phyloP scores from a whole-genome alignment of 306 rosid genomes.

The Lithocarpus polystachyus region DNA sequence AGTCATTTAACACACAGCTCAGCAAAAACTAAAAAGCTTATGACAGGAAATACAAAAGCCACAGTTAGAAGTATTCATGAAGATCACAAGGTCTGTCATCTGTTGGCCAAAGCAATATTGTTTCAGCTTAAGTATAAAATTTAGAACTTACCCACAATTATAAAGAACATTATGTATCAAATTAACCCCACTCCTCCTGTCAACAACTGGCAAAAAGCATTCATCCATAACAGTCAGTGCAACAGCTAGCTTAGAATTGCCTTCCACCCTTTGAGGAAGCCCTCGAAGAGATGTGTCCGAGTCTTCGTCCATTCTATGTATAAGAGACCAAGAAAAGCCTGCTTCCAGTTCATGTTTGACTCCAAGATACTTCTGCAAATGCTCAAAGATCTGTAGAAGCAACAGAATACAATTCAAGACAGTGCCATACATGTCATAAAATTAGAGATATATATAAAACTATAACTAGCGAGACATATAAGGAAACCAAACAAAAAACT shows the following conservation, averaged over 20 bases:
- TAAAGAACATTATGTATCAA: conserved; percentile 80
- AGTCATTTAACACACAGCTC: background rate
- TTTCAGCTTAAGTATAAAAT: background rate
- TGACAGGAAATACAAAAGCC: background rate
- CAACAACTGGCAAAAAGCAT: conserved; percentile 92
- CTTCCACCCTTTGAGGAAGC: conserved; percentile 65
- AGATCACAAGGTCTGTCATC: background rate
- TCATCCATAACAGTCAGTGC: conserved; percentile 95
- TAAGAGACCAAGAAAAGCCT: conserved; percentile 89
- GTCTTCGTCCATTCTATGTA: conserved; percentile 74
- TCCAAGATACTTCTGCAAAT: conserved; percentile 83
- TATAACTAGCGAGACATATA: background rate
- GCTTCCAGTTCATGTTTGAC: conserved; percentile 88
- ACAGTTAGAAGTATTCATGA: background rate
- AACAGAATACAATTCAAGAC: conserved; percentile 12
- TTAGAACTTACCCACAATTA: conserved; percentile 75
- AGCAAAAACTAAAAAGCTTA: conserved; percentile 2
- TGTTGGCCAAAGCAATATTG: conserved; percentile 3
- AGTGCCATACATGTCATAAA: background rate
- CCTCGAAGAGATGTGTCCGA: conserved; percentile 61
- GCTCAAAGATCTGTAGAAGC: conserved; percentile 72
- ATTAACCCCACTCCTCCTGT: conserved; percentile 93
- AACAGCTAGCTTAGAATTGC: conserved; percentile 94
- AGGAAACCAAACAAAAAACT: background rate
- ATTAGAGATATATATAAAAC: background rate